Base-by-base conservation (phyloP, 257 asterid genomes). In the Echium plantagineum region DNA sequence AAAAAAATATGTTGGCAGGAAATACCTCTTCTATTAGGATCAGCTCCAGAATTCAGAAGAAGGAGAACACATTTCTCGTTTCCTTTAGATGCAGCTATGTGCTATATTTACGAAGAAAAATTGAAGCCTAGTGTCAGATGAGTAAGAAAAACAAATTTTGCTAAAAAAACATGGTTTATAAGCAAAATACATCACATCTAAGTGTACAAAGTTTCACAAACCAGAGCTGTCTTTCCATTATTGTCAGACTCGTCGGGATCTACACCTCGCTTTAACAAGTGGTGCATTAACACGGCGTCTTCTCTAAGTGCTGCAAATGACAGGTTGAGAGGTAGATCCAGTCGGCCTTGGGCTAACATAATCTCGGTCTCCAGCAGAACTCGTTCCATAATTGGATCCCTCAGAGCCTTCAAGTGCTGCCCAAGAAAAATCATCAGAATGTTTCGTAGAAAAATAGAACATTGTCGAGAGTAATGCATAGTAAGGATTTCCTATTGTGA, bases 51-150 rank as follows among this genome's bases (percentile, higher is more conserved):
- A 15, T 62, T 48, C 51, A 62, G 58, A 62, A 62, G 66, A 52
- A 49, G 66, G 24, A 48, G 15, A n/a, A 51, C 66, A 52, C 66
- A 62, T 4, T 51, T 62, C 35, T 62, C 58, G 26, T 52, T 22
- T 26, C 66, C 66, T 17, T 62, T 62, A 4, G 66, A 49, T 19
- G 66, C 66, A 7, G 66, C 66, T 62, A 62, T 51, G 53, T 62
- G 66, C 58, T 62, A 57, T 28, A 49, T 48, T 22, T 12, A 47
- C 19, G 6, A 61, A 21, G 26, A 32, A 9, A 32, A 18, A 15
- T 7, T 19, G 19, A 46, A 20, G 49, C 17, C 16, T 12, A 13
- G 49, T 42, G 49, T 42, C 4, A 30, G 35, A 60, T 1, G 16
- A 61, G 20, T 10, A 10, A 42, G 49, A 42, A 10, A 12, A 13